Evolutionary conservation across 805 yeast species (phyloP), one percentile per base, ranked within the genome.

Genomic region (Tetrapisispora pingtungensis): DNA sequence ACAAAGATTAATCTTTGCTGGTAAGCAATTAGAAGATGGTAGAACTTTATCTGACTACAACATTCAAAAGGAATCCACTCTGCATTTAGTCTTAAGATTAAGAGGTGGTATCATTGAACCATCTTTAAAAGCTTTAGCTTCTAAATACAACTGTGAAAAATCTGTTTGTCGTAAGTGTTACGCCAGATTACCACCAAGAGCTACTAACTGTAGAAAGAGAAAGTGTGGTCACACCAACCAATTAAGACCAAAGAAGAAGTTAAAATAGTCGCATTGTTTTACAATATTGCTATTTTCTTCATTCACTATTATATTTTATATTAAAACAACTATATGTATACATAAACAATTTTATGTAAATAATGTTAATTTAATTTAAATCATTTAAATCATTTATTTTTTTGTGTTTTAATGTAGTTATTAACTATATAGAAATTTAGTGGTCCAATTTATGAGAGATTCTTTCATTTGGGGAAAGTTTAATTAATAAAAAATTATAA

Each of bases 121-220:
- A 78, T 89, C 97, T 67, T 84, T 93, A 68, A 93, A 90, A 79
- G 96, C 93, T 66, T 81, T 93, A 69, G 98, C 98, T 74, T 86
- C 97, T 71, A 93, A 93, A 79, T 93, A 84, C 90, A 93, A 93
- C 95, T 93, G 97, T 81, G 98, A 93, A 61, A 93, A 93, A 78
- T 73, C 96, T 60, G 90, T 93, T 73, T 93, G 98, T 83, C 93
- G 98, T 78, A 86, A 89, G 74, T 93, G 98, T 80, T 93, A 93
- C 84, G 97, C 98, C 68, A 93, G 98, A 82, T 88, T 93, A 71
- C 98, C 98, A 70, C 96, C 98, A 77, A 94, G 97, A 85, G 98
- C 98, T 66, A 93, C 97, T 77, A 93, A 93, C 97, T 93, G 98
- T 84, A 88, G 98, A 81, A 93, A 93, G 97, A 89, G 97, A 87